Conservation (phyloP, 2,329 filamentous ascomycete genomes). For the Microdochium nivale region DNA sequence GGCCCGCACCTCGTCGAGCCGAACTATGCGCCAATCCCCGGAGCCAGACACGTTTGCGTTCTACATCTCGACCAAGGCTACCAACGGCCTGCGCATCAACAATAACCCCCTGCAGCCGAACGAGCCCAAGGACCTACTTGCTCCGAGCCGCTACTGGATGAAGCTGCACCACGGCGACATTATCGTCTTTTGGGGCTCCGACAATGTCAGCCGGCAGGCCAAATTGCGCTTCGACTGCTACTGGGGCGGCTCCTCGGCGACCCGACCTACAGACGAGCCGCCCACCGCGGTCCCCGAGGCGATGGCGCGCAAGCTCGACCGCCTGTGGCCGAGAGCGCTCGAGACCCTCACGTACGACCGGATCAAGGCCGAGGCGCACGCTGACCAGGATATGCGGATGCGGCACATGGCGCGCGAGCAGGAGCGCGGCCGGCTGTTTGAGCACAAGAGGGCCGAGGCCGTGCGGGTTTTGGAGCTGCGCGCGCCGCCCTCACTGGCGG, state of each 20-base stretch:
- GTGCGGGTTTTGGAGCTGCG: slow-evolving; percentile 26
- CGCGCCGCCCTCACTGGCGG: background rate
- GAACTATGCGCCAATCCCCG: slow-evolving; percentile 20
- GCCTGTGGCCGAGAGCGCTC: slow-evolving; percentile 35
- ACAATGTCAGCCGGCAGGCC: slow-evolving; percentile 27
- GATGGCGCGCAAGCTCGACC: slow-evolving; percentile 37
- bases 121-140: slow-evolving; percentile 42
- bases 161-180: slow-evolving; percentile 69
- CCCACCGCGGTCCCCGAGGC: slow-evolving; percentile 26
- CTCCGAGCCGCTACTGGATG: slow-evolving; percentile 53
- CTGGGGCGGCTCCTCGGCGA: slow-evolving; percentile 44
- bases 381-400: slow-evolving; percentile 34
- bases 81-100: slow-evolving; percentile 70
- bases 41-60: slow-evolving; percentile 52
- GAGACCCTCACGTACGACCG: slow-evolving; percentile 32
- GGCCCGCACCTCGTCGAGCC: slow-evolving; percentile 28
- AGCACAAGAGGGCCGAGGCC: slow-evolving; percentile 37
- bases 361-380: slow-evolving; percentile 31
- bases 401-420: slow-evolving; percentile 35
- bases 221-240: slow-evolving; percentile 43
- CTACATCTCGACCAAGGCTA: slow-evolving; percentile 72
- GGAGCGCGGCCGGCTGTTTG: slow-evolving; percentile 40
- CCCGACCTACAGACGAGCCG: slow-evolving; percentile 26
- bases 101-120: slow-evolving; percentile 53
- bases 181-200: slow-evolving; percentile 59